Evolutionary conservation across 1,139 yeast genomes (phyloP).

Genomic region (Blastobotrys ciferrii): DNA sequence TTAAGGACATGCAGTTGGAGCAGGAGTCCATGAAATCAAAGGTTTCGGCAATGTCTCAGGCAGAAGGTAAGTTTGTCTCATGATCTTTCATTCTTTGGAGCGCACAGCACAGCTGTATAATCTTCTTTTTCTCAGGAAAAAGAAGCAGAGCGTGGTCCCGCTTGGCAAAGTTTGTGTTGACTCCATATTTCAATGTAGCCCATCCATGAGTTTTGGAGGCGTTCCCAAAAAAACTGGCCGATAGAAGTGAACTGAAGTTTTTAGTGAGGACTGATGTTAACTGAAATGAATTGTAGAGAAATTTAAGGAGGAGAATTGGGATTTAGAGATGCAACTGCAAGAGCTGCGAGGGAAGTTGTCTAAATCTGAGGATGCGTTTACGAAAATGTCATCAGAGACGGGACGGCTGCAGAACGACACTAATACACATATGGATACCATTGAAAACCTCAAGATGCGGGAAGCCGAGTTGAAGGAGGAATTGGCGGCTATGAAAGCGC

Average conservation of each 20-base stretch:
- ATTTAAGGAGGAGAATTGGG: slow-evolving; percentile 75
- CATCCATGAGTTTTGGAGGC: no score
- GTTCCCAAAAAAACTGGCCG: no score
- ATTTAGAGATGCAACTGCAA: slow-evolving; percentile 59
- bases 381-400: slow-evolving; percentile 30
- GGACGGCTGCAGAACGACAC: slow-evolving; percentile 28
- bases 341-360: slow-evolving; percentile 47
- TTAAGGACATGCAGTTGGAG: slow-evolving; percentile 45
- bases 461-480: slow-evolving; percentile 32
- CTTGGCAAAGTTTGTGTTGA: no score
- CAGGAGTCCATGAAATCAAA: slow-evolving; percentile 41
- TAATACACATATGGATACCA: slow-evolving; percentile 33
- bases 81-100: no score
- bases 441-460: slow-evolving; percentile 33
- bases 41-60: slow-evolving; percentile 36
- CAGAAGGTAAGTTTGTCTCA: slow-evolving; percentile 38
- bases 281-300: slow-evolving; percentile 38
- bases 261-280: no score
- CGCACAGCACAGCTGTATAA: no score
- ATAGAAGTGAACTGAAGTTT: no score
- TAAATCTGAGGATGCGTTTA: slow-evolving; percentile 28
- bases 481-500: slow-evolving; percentile 27
- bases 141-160: no score
- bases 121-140: no score
- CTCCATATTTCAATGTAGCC: no score